A percentile compares a stretch with the other conserved stretches of the same genome.
Evolutionary conservation across 148 eudicot species (phyloP).

Genomic region (Fagopyrum esculentum): DNA sequence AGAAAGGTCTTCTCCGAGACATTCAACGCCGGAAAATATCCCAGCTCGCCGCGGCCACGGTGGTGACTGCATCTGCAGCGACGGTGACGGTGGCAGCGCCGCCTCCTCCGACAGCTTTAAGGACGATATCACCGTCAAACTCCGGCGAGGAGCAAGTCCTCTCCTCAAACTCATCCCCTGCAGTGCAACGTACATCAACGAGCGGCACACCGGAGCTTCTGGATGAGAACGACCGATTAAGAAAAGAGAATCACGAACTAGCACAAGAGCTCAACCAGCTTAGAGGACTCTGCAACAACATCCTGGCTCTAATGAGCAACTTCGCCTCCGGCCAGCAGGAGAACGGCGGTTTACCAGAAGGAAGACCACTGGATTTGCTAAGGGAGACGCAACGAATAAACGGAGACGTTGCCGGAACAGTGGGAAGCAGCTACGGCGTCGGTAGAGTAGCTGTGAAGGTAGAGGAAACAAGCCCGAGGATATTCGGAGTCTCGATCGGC

Average conservation of each 20-base stretch:
- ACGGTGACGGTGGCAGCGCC: slow-evolving; percentile 21
- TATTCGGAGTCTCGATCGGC: slow-evolving; percentile 71
- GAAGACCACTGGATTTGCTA: slow-evolving; percentile 23
- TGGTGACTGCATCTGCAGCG: background rate
- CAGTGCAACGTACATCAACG: slow-evolving; percentile 9
- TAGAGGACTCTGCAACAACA: slow-evolving; percentile 48
- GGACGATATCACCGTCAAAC: slow-evolving; percentile 33
- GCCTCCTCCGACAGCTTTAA: slow-evolving; percentile 20
- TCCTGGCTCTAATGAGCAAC: slow-evolving; percentile 44
- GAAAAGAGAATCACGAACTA: slow-evolving; percentile 47
- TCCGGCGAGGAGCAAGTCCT: slow-evolving; percentile 70
- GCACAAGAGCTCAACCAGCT: slow-evolving; percentile 45
- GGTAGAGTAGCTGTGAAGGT: slow-evolving; percentile 17
- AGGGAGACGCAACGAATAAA: slow-evolving; percentile 13
- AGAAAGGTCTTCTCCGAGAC: slow-evolving; percentile 48
- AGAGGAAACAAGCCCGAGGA: slow-evolving; percentile 35
- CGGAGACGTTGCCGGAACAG: slow-evolving; percentile 9
- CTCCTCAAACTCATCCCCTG: slow-evolving; percentile 58
- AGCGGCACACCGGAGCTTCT: slow-evolving; percentile 36
- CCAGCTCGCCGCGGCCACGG: slow-evolving; percentile 3
- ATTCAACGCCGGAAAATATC: slow-evolving; percentile 75
- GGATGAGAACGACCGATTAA: slow-evolving; percentile 69
- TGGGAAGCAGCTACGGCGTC: slow-evolving; percentile 17
- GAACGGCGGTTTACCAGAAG: slow-evolving; percentile 26
- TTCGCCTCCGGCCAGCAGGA: slow-evolving; percentile 36